phyloP scores from a whole-genome alignment of 1,284 basidiomycete genomes.

The Xerocomus minutiporus region DNA sequence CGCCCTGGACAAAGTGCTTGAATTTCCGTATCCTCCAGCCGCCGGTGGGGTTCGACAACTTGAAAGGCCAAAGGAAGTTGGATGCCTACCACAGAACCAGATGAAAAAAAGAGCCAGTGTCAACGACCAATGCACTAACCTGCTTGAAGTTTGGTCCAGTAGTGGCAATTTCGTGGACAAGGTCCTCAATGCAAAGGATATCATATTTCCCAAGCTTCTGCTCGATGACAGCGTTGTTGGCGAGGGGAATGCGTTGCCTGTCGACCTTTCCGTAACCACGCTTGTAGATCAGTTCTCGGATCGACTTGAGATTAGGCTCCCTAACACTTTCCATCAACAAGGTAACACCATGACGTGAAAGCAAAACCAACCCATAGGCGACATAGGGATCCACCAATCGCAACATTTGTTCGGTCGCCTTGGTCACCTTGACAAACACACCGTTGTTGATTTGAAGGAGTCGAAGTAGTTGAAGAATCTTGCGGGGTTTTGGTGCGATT shows the following conservation, averaged over 20 bases:
- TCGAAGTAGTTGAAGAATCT: conserved; percentile 97
- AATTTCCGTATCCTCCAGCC: conserved; percentile 98
- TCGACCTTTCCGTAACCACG: conserved; percentile 98
- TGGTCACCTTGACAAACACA: conserved; percentile 96
- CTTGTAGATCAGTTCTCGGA: conserved; percentile 99
- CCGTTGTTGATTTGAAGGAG: conserved; percentile 99
- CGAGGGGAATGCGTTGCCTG: conserved; percentile 95
- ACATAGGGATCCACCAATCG: conserved; percentile 96
- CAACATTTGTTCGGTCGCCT: conserved; percentile 97
- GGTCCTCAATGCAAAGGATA: conserved; percentile 97
- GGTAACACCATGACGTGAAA: background rate
- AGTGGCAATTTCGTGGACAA: conserved; percentile 96
- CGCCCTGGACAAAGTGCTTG: conserved; percentile 90
- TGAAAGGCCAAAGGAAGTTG: conserved; percentile 99
- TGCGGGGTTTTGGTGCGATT: conserved; percentile 98
- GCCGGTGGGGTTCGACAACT: conserved; percentile 97
- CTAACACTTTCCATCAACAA: conserved; percentile 35
- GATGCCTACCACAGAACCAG: conserved; percentile 52
- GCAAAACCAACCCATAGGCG: conserved; percentile 79
- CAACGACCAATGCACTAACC: conserved; percentile 39
- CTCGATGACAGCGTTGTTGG: conserved; percentile 95
- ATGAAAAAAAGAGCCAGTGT: background rate
- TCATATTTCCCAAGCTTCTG: conserved; percentile 88
- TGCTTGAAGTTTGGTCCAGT: conserved; percentile 99
- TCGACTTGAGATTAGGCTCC: conserved; percentile 94